Base-by-base conservation (phyloP, 768 basidiomycete genomes). In the Suillus subalutaceus region DNA sequence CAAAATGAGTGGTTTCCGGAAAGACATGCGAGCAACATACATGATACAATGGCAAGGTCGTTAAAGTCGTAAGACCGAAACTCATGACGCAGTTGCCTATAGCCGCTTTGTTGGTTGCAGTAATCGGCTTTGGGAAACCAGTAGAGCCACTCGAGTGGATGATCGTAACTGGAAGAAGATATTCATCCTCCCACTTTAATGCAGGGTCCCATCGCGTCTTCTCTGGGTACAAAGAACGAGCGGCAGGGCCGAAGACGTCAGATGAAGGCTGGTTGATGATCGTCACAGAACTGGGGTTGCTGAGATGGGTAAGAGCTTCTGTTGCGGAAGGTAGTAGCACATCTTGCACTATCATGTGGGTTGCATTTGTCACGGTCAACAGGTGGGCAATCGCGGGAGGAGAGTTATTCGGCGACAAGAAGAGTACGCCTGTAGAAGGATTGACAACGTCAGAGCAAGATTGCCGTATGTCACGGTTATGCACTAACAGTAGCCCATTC, bases 81-180 rank as follows among this genome's bases (percentile, higher is more conserved):
- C 81, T 75, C 71, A 77, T n/a, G n/a, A n/a, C 70, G 64, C 76
- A 70, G 68, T 83, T 79, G 41, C 74, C 73, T 46, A 81, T 59
- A 23, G 79, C 72, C 6, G 72, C 74, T 59, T 77, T 75, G 67
- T 83, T 81, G 0, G 78, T 79, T 64, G 75, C 68, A 50, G 71
- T 70, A 37, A 81, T 83, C 37, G 79, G 81, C 71, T 79, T 86
- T 2, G 85, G 85, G 60, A 78, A 82, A 1, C 85, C 86, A 15
- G 86, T 86, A 3, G 74, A 76, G 30, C 74, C 71, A 6, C 60
- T 81, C 71, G 74, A 74, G 58, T 74, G 74, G 13, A 76, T 59
- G 32, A 72, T 48, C 10, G 64, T 59, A n/a, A 72, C 12, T 4
- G 74, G 74, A 6, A 74, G 58, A 18, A 71, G 65, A 26, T 50